Evolutionary conservation across 106 monocot genomes (phyloP).

Genomic region (Cymbidium sinense): DNA sequence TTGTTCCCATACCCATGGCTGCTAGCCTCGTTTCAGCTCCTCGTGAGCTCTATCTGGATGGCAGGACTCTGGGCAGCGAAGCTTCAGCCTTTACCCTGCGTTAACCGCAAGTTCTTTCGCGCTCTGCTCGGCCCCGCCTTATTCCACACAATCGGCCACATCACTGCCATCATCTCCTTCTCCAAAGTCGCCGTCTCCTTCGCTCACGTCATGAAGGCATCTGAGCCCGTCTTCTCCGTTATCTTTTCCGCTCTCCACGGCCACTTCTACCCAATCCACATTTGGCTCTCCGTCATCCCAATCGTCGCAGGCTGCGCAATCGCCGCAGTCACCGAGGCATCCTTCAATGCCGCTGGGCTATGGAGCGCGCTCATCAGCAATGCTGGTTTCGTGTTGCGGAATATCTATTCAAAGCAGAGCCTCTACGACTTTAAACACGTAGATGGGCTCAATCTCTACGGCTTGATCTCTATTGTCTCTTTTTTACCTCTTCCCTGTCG

Average conservation of each 20-base stretch:
- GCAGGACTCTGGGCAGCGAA: conserved; percentile 27
- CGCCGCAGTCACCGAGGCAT: conserved; percentile 38
- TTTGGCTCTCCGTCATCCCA: conserved; percentile 36
- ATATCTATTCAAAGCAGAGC: conserved; percentile 58
- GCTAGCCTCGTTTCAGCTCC: conserved; percentile 59
- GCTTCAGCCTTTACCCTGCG: conserved; percentile 32
- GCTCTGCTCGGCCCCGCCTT: conserved; percentile 53
- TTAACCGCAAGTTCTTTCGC: conserved; percentile 25
- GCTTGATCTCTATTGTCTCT: conserved; percentile 48
- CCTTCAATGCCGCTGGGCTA: conserved; percentile 38
- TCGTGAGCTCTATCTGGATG: conserved; percentile 57
- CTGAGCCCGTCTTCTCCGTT: conserved; percentile 63
- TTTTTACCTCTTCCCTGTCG: conserved; percentile 42
- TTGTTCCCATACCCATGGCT: conserved; percentile 69
- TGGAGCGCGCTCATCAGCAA: conserved; percentile 58
- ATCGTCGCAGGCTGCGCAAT: conserved; percentile 35
- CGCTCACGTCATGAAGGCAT: conserved; percentile 59
- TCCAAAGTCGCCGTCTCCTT: conserved; percentile 62
- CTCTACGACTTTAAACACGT: conserved; percentile 35
- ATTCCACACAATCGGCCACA: conserved; percentile 64
- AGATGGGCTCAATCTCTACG: conserved; percentile 53
- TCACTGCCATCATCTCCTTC: conserved; percentile 54
- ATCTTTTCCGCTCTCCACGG: conserved; percentile 35
- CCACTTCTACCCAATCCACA: conserved; percentile 33
- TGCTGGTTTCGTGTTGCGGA: conserved; percentile 51